These are phyloP conservation scores for Bryum argenteum DNA, from an alignment of 225 moss, liverwort and hornwort genomes.

Conservation along the genomic window DNA sequence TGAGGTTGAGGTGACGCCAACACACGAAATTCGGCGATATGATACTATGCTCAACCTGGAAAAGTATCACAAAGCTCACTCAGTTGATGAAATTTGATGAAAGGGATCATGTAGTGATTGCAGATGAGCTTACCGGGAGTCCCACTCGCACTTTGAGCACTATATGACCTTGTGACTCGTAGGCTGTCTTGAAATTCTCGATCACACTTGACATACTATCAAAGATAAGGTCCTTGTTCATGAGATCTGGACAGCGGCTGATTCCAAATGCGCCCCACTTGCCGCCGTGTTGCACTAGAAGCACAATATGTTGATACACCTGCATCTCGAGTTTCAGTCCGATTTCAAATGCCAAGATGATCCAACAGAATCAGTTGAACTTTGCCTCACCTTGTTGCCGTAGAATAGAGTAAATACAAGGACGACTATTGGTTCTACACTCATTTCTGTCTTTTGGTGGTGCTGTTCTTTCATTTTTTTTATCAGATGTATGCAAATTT, in stretches of 20 bases:
- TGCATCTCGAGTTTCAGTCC: slow-evolving; percentile 23
- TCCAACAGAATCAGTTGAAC: neutral
- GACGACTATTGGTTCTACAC: neutral
- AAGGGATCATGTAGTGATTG: no score
- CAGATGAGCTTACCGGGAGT: slow-evolving; percentile 68
- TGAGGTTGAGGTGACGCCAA: slow-evolving; percentile 79
- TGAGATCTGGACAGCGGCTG: slow-evolving; percentile 75
- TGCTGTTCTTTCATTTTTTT: neutral
- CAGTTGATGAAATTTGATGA: neutral
- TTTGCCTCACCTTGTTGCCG: neutral
- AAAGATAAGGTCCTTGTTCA: slow-evolving; percentile 77
- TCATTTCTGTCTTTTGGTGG: neutral
- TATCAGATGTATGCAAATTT: slow-evolving; percentile 18
- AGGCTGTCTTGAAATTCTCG: slow-evolving; percentile 69
- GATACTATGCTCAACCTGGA: slow-evolving; percentile 75
- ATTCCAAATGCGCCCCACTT: slow-evolving; percentile 90
- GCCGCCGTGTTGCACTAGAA: slow-evolving; percentile 56
- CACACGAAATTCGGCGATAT: slow-evolving; percentile 76
- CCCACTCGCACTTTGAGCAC: slow-evolving; percentile 76
- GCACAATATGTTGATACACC: slow-evolving; percentile 87
- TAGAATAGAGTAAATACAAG: neutral
- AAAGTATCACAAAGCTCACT: neutral
- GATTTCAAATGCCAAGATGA: neutral
- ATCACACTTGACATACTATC: slow-evolving; percentile 70
- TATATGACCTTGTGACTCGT: slow-evolving; percentile 57